Evolutionary conservation across 164 flowering plant species (phyloP).

Genomic region (Kingdonia uniflora): DNA sequence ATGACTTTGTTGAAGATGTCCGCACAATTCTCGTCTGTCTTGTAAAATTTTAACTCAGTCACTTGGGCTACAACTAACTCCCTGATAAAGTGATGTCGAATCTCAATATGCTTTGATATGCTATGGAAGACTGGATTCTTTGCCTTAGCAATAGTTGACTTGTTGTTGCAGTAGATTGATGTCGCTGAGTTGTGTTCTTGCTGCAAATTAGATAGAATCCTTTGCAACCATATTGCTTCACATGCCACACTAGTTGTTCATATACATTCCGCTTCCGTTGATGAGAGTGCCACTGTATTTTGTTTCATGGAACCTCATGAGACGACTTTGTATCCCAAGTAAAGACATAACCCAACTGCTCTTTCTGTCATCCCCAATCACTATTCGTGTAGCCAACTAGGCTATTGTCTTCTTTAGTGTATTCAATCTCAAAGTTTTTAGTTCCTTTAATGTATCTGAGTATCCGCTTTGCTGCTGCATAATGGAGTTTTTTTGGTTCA

Average conservation of each 20-base stretch:
- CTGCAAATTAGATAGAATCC: neutral
- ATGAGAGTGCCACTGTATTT: no score
- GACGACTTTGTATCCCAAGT: neutral
- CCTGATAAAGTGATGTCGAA: slow-evolving; percentile 1
- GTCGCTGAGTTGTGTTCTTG: neutral
- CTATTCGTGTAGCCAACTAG: neutral
- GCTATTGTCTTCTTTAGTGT: neutral
- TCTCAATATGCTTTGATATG: neutral
- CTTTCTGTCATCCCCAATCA: slow-evolving; percentile 5
- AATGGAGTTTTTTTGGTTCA: no score
- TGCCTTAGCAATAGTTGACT: neutral
- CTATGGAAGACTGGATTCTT: slow-evolving; percentile 1
- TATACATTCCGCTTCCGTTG: neutral
- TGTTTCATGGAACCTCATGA: neutral
- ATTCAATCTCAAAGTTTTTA: neutral
- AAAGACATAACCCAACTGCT: neutral
- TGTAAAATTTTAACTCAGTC: neutral
- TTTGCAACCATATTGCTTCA: no score
- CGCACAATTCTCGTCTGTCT: neutral
- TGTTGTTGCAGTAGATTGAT: neutral
- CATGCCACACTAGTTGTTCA: neutral
- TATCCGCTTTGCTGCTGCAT: no score
- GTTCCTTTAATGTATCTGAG: no score
- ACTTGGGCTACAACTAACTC: neutral
- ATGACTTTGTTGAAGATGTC: neutral